Evolutionary conservation across 345 rosid genomes (phyloP).

Genomic region (Crucihimalaya himalaica): DNA sequence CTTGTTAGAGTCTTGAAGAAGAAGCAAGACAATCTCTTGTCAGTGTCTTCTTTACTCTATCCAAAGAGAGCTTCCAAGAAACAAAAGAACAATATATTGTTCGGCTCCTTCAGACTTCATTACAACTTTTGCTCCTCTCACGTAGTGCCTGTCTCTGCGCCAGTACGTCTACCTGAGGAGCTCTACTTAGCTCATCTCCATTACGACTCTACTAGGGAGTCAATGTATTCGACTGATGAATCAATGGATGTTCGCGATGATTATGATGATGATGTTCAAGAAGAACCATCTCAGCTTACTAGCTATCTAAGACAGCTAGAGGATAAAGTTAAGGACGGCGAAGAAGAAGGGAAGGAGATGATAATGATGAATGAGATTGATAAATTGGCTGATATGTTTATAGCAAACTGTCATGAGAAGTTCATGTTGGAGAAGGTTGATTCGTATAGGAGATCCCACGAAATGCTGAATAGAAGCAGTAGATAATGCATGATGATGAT

Average conservation of each 20-base stretch:
- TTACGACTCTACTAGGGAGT: slow-evolving; percentile 58
- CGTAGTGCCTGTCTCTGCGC: slow-evolving; percentile 59
- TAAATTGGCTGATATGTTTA: slow-evolving; percentile 76
- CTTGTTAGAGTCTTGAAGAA: slow-evolving; percentile 50
- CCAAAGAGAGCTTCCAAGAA: slow-evolving; percentile 46
- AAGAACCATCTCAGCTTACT: slow-evolving; percentile 50
- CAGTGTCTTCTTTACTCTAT: slow-evolving; percentile 47
- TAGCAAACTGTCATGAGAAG: slow-evolving; percentile 83
- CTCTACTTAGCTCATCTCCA: slow-evolving; percentile 48
- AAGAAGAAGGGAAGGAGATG: slow-evolving; percentile 25
- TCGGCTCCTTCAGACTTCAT: slow-evolving; percentile 87
- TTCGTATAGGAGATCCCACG: slow-evolving; percentile 89
- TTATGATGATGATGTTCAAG: slow-evolving; percentile 17
- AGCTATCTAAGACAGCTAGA: slow-evolving; percentile 74
- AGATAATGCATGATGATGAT: slow-evolving; percentile 36
- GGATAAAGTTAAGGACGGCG: slow-evolving; percentile 39
- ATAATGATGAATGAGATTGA: slow-evolving; percentile 62
- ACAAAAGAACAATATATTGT: slow-evolving; percentile 52
- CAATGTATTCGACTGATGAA: slow-evolving; percentile 40
- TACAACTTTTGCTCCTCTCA: slow-evolving; percentile 92
- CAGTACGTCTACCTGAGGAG: slow-evolving; percentile 47
- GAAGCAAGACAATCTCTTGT: slow-evolving; percentile 43
- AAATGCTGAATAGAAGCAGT: slow-evolving; percentile 71
- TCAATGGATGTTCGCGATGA: background rate
- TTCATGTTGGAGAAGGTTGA: slow-evolving; percentile 93